Evolutionary conservation across 257 asterid species (phyloP).

Genomic region (Pogostemon cablin): DNA sequence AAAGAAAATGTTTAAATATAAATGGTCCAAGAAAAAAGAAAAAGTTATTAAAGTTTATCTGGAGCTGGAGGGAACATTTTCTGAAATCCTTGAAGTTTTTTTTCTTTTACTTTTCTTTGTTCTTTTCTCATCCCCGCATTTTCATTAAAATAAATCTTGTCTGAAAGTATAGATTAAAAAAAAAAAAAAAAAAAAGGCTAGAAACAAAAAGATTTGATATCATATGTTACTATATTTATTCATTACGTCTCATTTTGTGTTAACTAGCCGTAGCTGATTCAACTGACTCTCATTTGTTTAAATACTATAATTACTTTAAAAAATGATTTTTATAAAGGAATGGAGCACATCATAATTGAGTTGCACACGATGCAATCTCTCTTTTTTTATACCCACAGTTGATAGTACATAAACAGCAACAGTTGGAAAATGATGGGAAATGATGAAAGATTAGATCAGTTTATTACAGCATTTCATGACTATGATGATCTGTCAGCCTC

Average conservation of each 20-base stretch:
- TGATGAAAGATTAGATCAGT: neutral
- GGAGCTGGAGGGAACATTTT: conserved; percentile 34
- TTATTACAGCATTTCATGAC: neutral
- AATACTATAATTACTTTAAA: neutral
- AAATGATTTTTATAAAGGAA: neutral
- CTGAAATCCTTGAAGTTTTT: conserved; percentile 30
- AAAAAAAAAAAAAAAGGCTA: no score
- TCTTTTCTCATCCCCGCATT: conserved; percentile 2
- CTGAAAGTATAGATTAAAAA: neutral
- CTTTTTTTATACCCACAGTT: neutral
- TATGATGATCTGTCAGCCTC: neutral
- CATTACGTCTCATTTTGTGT: no score
- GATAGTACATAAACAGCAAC: neutral
- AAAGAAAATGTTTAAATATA: neutral
- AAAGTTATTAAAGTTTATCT: conserved; percentile 16
- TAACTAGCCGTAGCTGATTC: no score
- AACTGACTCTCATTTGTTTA: no score
- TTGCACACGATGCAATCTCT: neutral
- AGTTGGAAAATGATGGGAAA: conserved; percentile 10
- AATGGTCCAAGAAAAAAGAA: conserved; percentile 19
- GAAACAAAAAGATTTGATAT: no score
- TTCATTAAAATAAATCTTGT: conserved; percentile 10
- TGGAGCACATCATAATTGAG: neutral
- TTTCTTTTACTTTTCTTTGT: neutral
- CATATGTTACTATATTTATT: no score